phyloP scores from a whole-genome alignment of 768 basidiomycete genomes.

The Leccinum variicolor region DNA sequence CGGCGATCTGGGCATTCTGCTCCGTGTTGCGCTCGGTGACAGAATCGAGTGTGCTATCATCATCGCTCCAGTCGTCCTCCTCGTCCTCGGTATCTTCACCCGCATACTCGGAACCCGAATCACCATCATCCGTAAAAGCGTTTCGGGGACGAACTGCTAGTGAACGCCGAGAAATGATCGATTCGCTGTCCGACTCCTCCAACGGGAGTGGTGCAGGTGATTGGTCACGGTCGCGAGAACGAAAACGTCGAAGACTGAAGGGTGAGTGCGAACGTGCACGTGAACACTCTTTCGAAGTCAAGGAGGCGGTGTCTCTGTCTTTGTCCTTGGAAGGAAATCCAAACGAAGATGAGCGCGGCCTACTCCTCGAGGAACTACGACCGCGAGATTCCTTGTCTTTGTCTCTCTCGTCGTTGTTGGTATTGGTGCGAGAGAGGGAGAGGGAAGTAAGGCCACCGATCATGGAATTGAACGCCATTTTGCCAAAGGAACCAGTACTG shows the following conservation, averaged over 20 bases:
- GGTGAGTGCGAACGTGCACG: constrained; percentile 79
- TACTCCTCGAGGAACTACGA: constrained; percentile 42
- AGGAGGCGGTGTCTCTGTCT: constrained; percentile 34
- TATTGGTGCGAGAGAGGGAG: constrained; percentile 53
- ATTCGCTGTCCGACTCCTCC: constrained; percentile 53
- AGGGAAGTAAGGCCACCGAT: constrained; percentile 68
- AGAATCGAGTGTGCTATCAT: constrained; percentile 60
- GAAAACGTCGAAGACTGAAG: constrained; percentile 68
- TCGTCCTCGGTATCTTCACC: constrained; percentile 51
- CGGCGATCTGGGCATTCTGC: constrained; percentile 60
- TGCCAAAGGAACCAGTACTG: constrained; percentile 51
- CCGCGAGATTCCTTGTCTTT: constrained; percentile 51
- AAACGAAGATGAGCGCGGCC: constrained; percentile 48
- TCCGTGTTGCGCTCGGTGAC: constrained; percentile 88
- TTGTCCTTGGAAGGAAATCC: constrained; percentile 35
- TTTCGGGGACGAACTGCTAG: constrained; percentile 54
- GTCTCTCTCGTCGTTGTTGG: constrained; percentile 36
- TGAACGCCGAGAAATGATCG: constrained; percentile 27
- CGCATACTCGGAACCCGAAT: constrained; percentile 62
- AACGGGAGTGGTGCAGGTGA: constrained; percentile 57
- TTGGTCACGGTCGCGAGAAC: constrained; percentile 51
- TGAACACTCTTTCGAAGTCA: constrained; percentile 44
- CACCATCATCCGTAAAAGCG: constrained; percentile 56
- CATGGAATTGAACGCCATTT: constrained; percentile 64
- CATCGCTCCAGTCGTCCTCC: constrained; percentile 59